phyloP scores from a whole-genome alignment of 331 rosid species.

The Cydonia oblonga region DNA sequence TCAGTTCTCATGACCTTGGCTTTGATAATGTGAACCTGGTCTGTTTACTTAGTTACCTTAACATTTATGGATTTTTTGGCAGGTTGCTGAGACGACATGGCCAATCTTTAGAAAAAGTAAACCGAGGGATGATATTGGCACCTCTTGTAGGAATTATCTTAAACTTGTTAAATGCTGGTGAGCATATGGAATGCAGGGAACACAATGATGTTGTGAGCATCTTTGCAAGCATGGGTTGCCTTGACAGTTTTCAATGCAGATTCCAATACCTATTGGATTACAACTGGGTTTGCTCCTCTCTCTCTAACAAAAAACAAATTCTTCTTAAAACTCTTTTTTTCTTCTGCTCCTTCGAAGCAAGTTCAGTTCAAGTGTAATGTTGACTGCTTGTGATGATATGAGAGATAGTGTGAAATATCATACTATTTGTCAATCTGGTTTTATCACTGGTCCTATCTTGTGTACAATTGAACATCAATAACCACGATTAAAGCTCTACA shows the following conservation, averaged over 20 bases:
- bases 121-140: constrained; percentile 87
- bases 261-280: constrained; percentile 78
- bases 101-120: constrained; percentile 72
- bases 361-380: background rate
- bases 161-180: constrained; percentile 71
- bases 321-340: background rate
- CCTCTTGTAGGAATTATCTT: constrained; percentile 80
- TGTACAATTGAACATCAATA: background rate
- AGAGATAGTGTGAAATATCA: background rate
- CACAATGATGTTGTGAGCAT: constrained; percentile 67
- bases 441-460: background rate
- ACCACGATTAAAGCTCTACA: background rate
- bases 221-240: constrained; percentile 89
- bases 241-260: constrained; percentile 61
- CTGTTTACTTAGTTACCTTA: background rate
- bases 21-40: background rate
- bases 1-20: background rate
- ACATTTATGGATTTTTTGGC: constrained; percentile 9
- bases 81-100: constrained; percentile 75
- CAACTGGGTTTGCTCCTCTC: constrained; percentile 65
- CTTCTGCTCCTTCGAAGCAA: background rate
- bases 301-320: background rate
- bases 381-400: background rate
- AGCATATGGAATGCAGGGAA: constrained; percentile 37
- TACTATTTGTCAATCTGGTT: background rate